phyloP scores from a whole-genome alignment of 352 stramenopile genomes.

The Bremia lactucae region DNA sequence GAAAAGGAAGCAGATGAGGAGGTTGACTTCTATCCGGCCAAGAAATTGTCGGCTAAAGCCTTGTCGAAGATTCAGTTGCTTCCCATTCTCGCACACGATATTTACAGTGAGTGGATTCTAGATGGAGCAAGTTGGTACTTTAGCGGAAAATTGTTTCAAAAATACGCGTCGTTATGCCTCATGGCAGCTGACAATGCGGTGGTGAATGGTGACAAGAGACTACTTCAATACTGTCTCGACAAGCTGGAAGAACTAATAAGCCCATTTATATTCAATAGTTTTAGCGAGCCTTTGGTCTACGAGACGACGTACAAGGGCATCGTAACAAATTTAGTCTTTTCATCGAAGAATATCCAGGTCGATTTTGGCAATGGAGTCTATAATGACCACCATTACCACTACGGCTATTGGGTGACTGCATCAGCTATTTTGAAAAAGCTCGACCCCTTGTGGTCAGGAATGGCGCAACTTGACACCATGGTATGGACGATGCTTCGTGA shows the following conservation, averaged over 20 bases:
- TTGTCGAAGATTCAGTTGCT: conserved; percentile 7
- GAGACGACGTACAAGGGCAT: conserved; percentile 48
- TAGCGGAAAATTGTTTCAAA: conserved; percentile 48
- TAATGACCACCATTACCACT: conserved; percentile 72
- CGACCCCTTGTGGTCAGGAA: conserved; percentile 30
- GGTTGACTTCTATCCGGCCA: conserved; percentile 36
- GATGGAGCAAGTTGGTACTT: conserved; percentile 43
- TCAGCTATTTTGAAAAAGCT: conserved; percentile 43
- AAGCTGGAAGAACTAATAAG: conserved; percentile 15
- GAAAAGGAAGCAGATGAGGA: conserved; percentile 27
- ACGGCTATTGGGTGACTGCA: conserved; percentile 55
- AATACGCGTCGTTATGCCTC: conserved; percentile 52
- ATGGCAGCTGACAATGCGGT: conserved; percentile 32
- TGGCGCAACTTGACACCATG: conserved; percentile 32
- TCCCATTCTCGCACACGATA: conserved; percentile 28
- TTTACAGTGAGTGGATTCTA: conserved; percentile 31
- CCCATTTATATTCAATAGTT: conserved; percentile 36
- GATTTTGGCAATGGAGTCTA: conserved; percentile 61
- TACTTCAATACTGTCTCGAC: conserved; percentile 12
- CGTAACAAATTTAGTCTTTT: conserved; percentile 24
- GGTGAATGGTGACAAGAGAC: conserved; percentile 26
- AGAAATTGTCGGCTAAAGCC: conserved; percentile 7
- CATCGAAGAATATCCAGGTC: conserved; percentile 23
- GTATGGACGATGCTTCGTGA: conserved; percentile 43
- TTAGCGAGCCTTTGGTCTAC: conserved; percentile 28